Base-by-base conservation (phyloP, 2,329 filamentous ascomycete species). In the Aspergillus pseudonomiae region DNA sequence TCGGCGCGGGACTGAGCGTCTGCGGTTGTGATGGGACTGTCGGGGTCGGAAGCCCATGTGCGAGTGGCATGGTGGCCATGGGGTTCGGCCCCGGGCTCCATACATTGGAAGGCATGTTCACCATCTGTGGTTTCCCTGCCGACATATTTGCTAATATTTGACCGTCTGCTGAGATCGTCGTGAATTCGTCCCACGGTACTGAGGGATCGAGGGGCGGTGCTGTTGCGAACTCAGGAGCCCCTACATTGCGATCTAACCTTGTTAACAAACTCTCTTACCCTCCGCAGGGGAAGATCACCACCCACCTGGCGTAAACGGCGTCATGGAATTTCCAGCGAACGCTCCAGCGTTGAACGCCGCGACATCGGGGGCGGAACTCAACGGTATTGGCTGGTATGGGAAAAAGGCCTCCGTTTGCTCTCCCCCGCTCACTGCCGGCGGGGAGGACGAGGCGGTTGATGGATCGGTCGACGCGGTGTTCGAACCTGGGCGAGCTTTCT, bases 381-480 rank as follows among this genome's bases (percentile, higher is more conserved):
- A 67, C 12, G 77, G 67, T 54, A 80, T 74, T 41, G 74, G 66
- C 36, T 71, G 71, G 56, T 79, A 80, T 32, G 73, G 69, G 57
- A 77, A 79, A 60, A 74, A 79, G 2, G 73, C 68, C 55, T 80
- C 78, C 10, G 70, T 65, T 26, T 76, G 74, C 6, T 80, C 77
- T 10, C 72, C 68, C 34, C 73, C 62, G 28, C 69, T 73, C 34
- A 66, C 59, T 7, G 70, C 73, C 7, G 75, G 73, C n/a, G 78
- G 74, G 26, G 84, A 84, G 12, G 84, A 84, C 4, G 84, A 84
- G 9, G 83, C 78, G 11, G 79, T 79, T 12, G 84, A 83, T 14
- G 79, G 79, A 32, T 82, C 80, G 11, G 80, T 77, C 5, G 79
- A 78, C 28, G 73, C 76, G 4, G 76, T 74, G 50, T 85, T 83